Conservation (phyloP, 108 stramenopile genomes). For the Asterionellopsis glacialis region DNA sequence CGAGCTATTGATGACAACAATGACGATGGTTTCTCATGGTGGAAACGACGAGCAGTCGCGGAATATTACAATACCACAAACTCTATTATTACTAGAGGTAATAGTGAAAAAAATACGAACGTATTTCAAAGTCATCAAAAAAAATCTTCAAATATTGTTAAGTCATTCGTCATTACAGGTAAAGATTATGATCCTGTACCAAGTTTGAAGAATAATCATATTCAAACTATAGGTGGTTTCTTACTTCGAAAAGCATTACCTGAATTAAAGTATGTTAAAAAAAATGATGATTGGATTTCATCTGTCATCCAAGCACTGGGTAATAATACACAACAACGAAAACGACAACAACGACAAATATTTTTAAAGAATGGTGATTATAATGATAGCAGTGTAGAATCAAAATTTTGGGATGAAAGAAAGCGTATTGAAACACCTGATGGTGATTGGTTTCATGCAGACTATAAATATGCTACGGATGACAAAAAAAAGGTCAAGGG, state of each 20-base stretch:
- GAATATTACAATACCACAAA: too few species aligned
- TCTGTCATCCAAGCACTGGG: too few species aligned
- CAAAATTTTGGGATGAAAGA: conserved; percentile 50
- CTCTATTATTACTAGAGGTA: too few species aligned
- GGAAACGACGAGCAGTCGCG: too few species aligned
- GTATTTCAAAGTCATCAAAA: background rate
- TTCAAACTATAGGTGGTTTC: background rate
- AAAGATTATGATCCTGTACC: background rate
- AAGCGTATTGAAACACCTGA: conserved; percentile 53
- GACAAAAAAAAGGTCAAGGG: background rate
- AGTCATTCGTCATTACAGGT: background rate
- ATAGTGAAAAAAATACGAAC: background rate
- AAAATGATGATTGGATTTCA: too few species aligned
- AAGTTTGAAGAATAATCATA: background rate
- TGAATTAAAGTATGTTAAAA: too few species aligned
- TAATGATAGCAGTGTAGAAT: too few species aligned
- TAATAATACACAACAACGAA: too few species aligned
- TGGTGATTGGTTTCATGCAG: conserved; percentile 72
- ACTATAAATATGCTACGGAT: conserved; percentile 40
- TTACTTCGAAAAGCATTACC: background rate
- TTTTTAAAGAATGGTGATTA: too few species aligned
- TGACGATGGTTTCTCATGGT: too few species aligned
- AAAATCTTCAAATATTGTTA: background rate
- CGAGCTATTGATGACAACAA: too few species aligned
- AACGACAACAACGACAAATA: too few species aligned